Conservation (phyloP, 23 red algal species). For the Cyanidioschyzon merolae region DNA sequence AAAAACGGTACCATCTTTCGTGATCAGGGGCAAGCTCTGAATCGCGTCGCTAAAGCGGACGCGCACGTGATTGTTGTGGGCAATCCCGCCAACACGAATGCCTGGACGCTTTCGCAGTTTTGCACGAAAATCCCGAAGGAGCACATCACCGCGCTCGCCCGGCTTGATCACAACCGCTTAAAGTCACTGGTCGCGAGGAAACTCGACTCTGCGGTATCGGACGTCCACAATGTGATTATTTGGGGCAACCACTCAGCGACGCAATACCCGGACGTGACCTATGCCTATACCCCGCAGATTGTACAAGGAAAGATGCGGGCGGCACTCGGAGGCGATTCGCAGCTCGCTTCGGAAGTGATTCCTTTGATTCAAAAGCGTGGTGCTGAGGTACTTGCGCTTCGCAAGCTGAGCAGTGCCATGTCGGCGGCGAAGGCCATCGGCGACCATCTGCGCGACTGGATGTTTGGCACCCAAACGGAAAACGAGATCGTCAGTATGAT, state of each 20-base stretch:
- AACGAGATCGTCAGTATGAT: constrained; percentile 54
- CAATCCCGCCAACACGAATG: constrained; percentile 98
- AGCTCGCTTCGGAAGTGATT: constrained; percentile 43
- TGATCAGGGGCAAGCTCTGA: constrained; percentile 47
- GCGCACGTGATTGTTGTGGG: constrained; percentile 81
- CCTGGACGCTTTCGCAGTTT: constrained; percentile 53
- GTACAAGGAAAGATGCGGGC: constrained; percentile 6
- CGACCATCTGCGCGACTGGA: constrained; percentile 78
- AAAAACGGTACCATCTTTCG: constrained; percentile 87
- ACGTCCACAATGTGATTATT: constrained; percentile 56
- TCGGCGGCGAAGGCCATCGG: constrained; percentile 74
- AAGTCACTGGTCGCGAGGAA: constrained; percentile 35
- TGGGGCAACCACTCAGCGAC: constrained; percentile 98
- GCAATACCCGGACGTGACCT: constrained; percentile 82
- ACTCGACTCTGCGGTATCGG: constrained; percentile 20
- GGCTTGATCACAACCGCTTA: constrained; percentile 95
- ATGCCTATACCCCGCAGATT: constrained; percentile 30
- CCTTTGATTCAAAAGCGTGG: constrained; percentile 86
- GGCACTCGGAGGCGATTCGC: constrained; percentile 32
- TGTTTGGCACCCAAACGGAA: constrained; percentile 34
- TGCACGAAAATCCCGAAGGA: constrained; percentile 38
- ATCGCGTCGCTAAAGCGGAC: constrained; percentile 38
- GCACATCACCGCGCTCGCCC: constrained; percentile 87
- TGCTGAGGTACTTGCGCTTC: constrained; percentile 61
- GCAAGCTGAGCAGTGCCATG: constrained; percentile 74